These are phyloP conservation scores for Chlamydomonas asymmetrica DNA, from an alignment of 139 green algal species.

Conservation along the genomic window DNA sequence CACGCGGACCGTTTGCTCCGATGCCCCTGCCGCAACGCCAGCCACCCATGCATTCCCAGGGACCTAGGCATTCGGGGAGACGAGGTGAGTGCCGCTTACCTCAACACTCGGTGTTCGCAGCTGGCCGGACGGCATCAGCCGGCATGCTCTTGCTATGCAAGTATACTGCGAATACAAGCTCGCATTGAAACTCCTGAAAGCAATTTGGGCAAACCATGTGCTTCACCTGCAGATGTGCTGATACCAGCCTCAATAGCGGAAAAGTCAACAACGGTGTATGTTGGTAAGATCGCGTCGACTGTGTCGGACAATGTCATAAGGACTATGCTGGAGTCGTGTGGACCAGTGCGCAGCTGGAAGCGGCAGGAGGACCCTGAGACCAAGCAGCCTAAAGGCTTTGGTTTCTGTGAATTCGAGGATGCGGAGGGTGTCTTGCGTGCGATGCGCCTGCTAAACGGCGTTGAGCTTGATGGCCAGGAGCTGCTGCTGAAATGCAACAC, in stretches of 20 bases:
- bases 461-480: slow-evolving; percentile 81
- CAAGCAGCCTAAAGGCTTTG: slow-evolving; percentile 82
- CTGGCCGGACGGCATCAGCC: too few species aligned
- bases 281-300: slow-evolving; percentile 86
- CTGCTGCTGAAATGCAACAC: slow-evolving; percentile 85
- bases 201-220: too few species aligned
- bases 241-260: slow-evolving; percentile 30
- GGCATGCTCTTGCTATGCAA: too few species aligned
- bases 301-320: slow-evolving; percentile 68
- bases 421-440: slow-evolving; percentile 71
- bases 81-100: too few species aligned
- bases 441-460: slow-evolving; percentile 67
- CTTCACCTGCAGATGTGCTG: too few species aligned
- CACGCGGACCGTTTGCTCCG: too few species aligned
- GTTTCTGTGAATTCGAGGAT: slow-evolving; percentile 88
- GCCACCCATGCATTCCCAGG: too few species aligned
- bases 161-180: too few species aligned
- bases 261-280: slow-evolving; percentile 77
- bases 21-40: too few species aligned
- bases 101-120: too few species aligned
- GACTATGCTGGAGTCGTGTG: slow-evolving; percentile 82
- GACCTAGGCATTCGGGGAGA: too few species aligned
- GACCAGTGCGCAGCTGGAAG: slow-evolving; percentile 85
- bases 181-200: too few species aligned
- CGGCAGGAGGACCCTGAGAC: slow-evolving; percentile 76